Evolutionary conservation across 2,329 filamentous ascomycete species (phyloP).

Genomic region (Lachnellula hyalina): DNA sequence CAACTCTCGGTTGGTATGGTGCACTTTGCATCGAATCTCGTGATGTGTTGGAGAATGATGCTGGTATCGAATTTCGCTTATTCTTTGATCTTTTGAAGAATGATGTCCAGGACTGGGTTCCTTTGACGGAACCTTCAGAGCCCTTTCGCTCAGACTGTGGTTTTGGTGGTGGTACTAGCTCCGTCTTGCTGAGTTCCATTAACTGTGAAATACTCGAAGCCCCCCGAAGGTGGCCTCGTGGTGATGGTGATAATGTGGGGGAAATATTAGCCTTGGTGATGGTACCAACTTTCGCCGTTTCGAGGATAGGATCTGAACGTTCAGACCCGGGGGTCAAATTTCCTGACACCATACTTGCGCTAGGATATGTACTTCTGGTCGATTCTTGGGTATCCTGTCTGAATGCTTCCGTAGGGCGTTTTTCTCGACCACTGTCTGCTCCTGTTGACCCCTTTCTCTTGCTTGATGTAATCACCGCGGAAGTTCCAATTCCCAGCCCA

Average conservation of each 20-base stretch:
- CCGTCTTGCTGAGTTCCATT: conserved; percentile 35
- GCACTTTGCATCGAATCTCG: conserved; percentile 69
- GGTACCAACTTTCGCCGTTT: conserved; percentile 42
- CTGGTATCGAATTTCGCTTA: conserved; percentile 51
- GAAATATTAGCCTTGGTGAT: conserved; percentile 43
- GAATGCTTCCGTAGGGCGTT: conserved; percentile 25
- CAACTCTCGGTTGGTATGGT: conserved; percentile 12
- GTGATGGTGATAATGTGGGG: conserved; percentile 38
- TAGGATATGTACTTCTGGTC: conserved; percentile 11
- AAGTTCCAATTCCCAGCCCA: conserved; percentile 52
- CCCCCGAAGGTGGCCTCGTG: conserved; percentile 39
- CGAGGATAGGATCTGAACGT: conserved; percentile 35
- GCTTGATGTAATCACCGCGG: conserved; percentile 52
- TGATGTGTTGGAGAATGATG: conserved; percentile 89
- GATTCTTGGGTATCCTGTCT: conserved; percentile 16
- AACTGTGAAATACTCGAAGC: conserved; percentile 49
- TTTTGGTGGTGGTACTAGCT: conserved; percentile 38
- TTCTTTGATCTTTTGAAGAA: conserved; percentile 60
- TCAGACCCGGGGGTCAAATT: conserved; percentile 28
- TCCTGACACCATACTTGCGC: conserved; percentile 23
- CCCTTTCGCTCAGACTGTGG: conserved; percentile 37
- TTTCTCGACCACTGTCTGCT: conserved; percentile 31
- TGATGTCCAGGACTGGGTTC: conserved; percentile 56
- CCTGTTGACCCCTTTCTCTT: conserved; percentile 43
- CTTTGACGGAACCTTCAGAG: conserved; percentile 47